Evolutionary conservation across 2,329 filamentous ascomycete species (phyloP).

Genomic region (Graphiopsis chlorocephala): DNA sequence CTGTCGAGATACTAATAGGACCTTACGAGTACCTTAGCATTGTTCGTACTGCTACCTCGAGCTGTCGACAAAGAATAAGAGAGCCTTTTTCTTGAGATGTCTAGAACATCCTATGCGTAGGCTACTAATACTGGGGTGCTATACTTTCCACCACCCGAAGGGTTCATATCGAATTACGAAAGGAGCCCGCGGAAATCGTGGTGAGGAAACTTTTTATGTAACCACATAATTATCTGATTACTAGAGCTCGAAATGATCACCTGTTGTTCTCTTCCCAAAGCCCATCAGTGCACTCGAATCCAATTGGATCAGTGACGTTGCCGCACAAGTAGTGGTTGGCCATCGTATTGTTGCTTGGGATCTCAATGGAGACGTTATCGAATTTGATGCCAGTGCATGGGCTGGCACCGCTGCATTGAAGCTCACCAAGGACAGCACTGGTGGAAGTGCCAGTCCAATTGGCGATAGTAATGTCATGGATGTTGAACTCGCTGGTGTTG

Average conservation of each 20-base stretch:
- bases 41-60: too few species aligned
- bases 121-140: too few species aligned
- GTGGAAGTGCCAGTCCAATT: conserved; percentile 33
- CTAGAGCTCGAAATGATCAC: not conserved
- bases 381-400: conserved; percentile 29
- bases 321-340: conserved; percentile 27
- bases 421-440: conserved; percentile 22
- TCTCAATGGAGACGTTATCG: conserved; percentile 14
- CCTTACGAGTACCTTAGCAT: too few species aligned
- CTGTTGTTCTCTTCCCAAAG: conserved; percentile 21
- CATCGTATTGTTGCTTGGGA: conserved; percentile 19
- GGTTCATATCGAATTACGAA: not conserved
- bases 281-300: conserved; percentile 27
- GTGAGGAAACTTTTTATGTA: not conserved
- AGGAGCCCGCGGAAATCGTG: too few species aligned
- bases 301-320: conserved; percentile 22
- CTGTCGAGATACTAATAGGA: too few species aligned
- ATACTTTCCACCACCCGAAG: too few species aligned
- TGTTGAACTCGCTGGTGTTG: conserved; percentile 38
- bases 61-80: too few species aligned
- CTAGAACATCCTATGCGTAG: too few species aligned
- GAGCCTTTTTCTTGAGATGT: too few species aligned
- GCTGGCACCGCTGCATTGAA: conserved; percentile 30
- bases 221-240: not conserved
- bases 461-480: conserved; percentile 34